Percentiles rank a stretch among this genome's conserved stretches.
Evolutionary conservation across 768 basidiomycete species (phyloP).

Genomic region (Ephemerocybe angulata): DNA sequence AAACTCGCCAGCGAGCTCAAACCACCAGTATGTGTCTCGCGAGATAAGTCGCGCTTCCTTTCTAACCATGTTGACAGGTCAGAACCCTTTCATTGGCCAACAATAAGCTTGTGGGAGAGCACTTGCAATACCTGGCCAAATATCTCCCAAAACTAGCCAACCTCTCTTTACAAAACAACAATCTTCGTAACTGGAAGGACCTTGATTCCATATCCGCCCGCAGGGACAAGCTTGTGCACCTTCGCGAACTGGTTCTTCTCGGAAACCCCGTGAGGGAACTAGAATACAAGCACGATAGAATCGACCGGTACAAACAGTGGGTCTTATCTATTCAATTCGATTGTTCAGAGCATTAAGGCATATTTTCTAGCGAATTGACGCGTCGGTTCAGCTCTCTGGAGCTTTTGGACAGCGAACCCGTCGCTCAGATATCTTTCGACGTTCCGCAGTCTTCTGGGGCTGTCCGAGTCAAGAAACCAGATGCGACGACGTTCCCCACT

Average conservation of each 20-base stretch:
- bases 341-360: neutral
- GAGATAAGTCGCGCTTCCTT: too few relatives aligned
- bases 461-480: constrained; percentile 41
- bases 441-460: constrained; percentile 51
- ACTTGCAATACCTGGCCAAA: constrained; percentile 59
- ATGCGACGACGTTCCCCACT: constrained; percentile 72
- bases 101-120: constrained; percentile 56
- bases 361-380: constrained; percentile 60
- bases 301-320: constrained; percentile 67
- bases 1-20: constrained; percentile 78
- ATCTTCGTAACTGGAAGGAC: constrained; percentile 65
- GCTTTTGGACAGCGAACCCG: constrained; percentile 79
- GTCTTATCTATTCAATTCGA: constrained; percentile 16
- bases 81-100: constrained; percentile 84
- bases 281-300: constrained; percentile 53
- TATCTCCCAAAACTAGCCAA: constrained; percentile 80
- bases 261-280: constrained; percentile 73
- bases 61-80: constrained; percentile 40
- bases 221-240: constrained; percentile 54
- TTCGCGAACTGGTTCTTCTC: constrained; percentile 69
- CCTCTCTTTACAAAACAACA: constrained; percentile 77
- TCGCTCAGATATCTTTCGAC: constrained; percentile 79
- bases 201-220: constrained; percentile 59
- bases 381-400: constrained; percentile 78
- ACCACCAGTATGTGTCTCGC: constrained; percentile 51